Evolutionary conservation across 2,329 filamentous ascomycete genomes (phyloP), one percentile per base, ranked within the genome.

Genomic region (Scedosporium dehoogii): DNA sequence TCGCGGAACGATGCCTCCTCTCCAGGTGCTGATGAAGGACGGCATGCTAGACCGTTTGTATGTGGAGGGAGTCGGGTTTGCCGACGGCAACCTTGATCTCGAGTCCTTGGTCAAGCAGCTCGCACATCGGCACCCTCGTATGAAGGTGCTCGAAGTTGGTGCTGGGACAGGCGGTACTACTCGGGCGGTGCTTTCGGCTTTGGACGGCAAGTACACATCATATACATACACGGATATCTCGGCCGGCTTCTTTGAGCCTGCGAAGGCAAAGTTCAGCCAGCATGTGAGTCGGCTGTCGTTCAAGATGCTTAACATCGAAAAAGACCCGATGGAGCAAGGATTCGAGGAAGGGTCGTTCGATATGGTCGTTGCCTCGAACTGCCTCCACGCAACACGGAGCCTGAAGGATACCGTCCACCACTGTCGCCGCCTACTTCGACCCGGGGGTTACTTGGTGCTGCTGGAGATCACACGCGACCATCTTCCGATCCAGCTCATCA

Each of bases 161-260:
- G 77, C 74, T 9, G 79, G 79, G 1, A 78, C 76, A 3, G 78
- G 77, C 3, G 73, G 72, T 10, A 70, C 76, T 0, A 81, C 78
- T 0, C 66, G 69, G 6, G 51, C 41, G 1, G 66, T 81, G 4
- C 65, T 81, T 1, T 60, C 66, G 2, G 58, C 60, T 3, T 64
- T 79, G 12, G 71, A 68, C 1, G 12, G 65, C 16, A 7, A 63
- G 3, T 76, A 75, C 56, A 14, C 48, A 21, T 59, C 70, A 1
- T 81, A 81, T 66, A 77, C 74, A 0, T 81, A 71, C 67, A 81
- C 79, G 0, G 78, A 81, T 62, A 73, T 79, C 12, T 74, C 74
- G 0, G 63, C 70, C 3, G 72, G 70, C 6, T 78, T 77, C 68
- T 78, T 81, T 59, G 72, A 73, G 14, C 65, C 68, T 1, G 75